Base-by-base conservation (phyloP, 2,329 filamentous ascomycete genomes). In the Cadophora gregata region DNA sequence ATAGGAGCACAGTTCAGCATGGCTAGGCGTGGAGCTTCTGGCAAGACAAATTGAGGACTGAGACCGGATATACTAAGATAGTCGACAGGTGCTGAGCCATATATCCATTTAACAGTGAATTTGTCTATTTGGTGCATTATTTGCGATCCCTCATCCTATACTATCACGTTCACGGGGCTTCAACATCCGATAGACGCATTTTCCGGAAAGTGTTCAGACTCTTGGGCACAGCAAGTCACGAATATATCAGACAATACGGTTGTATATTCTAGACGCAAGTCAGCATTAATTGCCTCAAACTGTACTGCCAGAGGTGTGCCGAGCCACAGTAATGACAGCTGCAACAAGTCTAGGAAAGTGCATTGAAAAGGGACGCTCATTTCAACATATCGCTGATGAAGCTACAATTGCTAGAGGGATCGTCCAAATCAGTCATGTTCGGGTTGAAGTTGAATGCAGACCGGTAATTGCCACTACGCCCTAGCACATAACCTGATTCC, bases 101-200 rank as follows among this genome's bases (percentile, higher is more conserved):
- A n/a, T 53, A 53, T 53, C 50, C 50, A 53, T 31, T 53, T 53
- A 7, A 53, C 50, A 4, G 50, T 53, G 50, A 53, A 53, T 29
- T 53, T 53, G 50, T 53, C 50, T 4, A 25, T 53, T 29, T 31
- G 14, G 14, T 6, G 25, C 12, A 29, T 24, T 1, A 4, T 16
- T 53, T 24, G 12, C 12, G 14, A 53, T 10, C 12, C 50, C 7
- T 25, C 24, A 29, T 14, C 25, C 12, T 31, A 53, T 53, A 31
- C 16, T 19, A 19, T 19, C 8, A 53, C 14, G 14, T 53, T 31
- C 12, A 53, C 50, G 2, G 50, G 50, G n/a, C 50, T 53, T 29
- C 51, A 55, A 9, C 33, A 33, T n/a, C 51, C 51, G 16, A 55
- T 31, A n/a, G 51, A 55, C 5, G 51, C 51, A n/a, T 55, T 33